These are phyloP conservation scores for Stephania japonica DNA, from an alignment of 164 flowering plant genomes.

Conservation along the genomic window DNA sequence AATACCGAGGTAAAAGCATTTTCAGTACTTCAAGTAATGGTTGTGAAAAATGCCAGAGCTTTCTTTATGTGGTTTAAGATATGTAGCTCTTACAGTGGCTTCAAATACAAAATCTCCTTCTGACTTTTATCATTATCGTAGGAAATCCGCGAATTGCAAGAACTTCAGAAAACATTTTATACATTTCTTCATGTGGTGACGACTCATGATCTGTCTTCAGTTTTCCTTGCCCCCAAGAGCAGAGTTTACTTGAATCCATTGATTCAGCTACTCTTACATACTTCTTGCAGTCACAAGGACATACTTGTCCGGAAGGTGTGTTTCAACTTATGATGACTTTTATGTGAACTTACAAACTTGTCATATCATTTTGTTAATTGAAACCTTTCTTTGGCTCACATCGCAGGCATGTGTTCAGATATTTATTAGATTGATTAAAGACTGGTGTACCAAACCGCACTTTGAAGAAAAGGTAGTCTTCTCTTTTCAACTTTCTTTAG, in stretches of 20 bases:
- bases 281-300: conserved; percentile 85
- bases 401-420: conserved; percentile 89
- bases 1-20: conserved; percentile 67
- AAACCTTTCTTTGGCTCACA: conserved; percentile 11
- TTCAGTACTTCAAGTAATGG: neutral
- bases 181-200: conserved; percentile 84
- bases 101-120: neutral
- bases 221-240: conserved; percentile 74
- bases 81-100: neutral
- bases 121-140: conserved; percentile 21
- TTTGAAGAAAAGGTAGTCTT: conserved; percentile 75
- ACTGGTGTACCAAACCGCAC: conserved; percentile 62
- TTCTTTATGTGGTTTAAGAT: neutral
- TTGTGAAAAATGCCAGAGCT: no score
- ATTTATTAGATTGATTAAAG: conserved; percentile 77
- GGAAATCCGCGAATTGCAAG: conserved; percentile 94
- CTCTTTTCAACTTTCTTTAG: neutral
- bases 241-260: conserved; percentile 55
- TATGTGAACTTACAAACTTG: neutral
- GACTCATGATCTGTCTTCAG: conserved; percentile 76
- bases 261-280: conserved; percentile 63
- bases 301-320: conserved; percentile 70
- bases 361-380: neutral
- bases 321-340: neutral
- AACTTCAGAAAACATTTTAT: conserved; percentile 75